Evolutionary conservation across 768 basidiomycete genomes (phyloP).

Genomic region (Tylopilus felleus): DNA sequence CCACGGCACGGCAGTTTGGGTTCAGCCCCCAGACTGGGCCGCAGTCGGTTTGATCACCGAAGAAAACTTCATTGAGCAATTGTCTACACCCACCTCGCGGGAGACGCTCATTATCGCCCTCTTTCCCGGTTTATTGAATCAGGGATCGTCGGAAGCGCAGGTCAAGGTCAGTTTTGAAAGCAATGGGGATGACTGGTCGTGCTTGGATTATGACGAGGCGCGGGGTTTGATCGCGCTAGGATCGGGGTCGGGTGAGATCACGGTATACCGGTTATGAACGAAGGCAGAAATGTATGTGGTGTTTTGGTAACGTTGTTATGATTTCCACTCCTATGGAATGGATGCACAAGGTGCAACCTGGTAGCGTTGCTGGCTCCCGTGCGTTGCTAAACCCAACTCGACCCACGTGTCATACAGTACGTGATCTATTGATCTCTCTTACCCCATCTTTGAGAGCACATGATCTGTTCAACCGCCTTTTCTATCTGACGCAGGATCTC

Average conservation of each 20-base stretch:
- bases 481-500: constrained; percentile 9
- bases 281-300: not conserved
- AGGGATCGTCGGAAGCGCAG: constrained; percentile 18
- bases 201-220: constrained; percentile 61
- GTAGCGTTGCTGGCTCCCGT: not conserved
- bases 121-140: constrained; percentile 43
- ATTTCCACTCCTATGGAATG: not conserved
- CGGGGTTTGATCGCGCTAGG: constrained; percentile 52
- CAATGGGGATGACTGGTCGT: constrained; percentile 40
- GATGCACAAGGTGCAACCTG: not conserved
- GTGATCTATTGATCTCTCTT: constrained; percentile 2
- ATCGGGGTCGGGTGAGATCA: constrained; percentile 45
- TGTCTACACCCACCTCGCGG: constrained; percentile 17
- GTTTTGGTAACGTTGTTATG: not conserved
- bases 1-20: constrained; percentile 60
- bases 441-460: not conserved
- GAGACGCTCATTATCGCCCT: constrained; percentile 47
- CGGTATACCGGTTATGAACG: constrained; percentile 30
- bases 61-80: constrained; percentile 10
- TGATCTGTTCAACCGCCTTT: not conserved
- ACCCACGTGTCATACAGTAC: not conserved
- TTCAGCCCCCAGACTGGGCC: constrained; percentile 51
- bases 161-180: constrained; percentile 36
- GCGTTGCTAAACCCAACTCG: not conserved
- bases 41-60: constrained; percentile 36